phyloP scores from a whole-genome alignment of 2,329 filamentous ascomycete genomes.

The Penicillium brevicompactum region DNA sequence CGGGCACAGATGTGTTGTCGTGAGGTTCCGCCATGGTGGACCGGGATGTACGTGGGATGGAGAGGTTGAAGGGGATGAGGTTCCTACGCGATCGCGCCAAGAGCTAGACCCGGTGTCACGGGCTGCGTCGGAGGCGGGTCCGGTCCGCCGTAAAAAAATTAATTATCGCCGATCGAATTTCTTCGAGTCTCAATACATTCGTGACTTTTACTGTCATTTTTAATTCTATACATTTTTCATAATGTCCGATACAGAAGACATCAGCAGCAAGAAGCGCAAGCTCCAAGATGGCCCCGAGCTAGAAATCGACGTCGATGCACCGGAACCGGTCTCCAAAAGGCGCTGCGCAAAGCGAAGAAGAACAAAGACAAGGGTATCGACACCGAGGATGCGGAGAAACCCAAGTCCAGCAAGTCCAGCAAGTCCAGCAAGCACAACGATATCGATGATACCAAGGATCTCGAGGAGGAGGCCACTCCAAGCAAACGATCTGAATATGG shows the following conservation, averaged over 20 bases:
- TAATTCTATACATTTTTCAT: constrained; percentile 4
- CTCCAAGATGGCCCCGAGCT: constrained; percentile 62
- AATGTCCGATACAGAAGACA: constrained; percentile 33
- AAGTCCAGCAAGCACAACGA: constrained; percentile 22
- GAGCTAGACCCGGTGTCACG: constrained; percentile 10
- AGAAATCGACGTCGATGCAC: constrained; percentile 85
- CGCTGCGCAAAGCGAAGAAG: constrained; percentile 86
- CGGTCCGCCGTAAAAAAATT: constrained; percentile 34
- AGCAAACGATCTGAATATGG: constrained; percentile 72
- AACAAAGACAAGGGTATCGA: constrained; percentile 25
- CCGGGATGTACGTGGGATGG: constrained; percentile 4
- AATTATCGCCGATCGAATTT: constrained; percentile 8
- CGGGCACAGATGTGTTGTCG: constrained; percentile 30
- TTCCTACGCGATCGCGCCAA: constrained; percentile 25
- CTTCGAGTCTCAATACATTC: neutral
- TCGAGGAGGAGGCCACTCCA: constrained; percentile 28
- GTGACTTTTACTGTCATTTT: neutral
- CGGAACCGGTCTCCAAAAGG: constrained; percentile 96
- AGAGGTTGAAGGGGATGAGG: constrained; percentile 11
- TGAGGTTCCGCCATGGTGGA: constrained; percentile 36
- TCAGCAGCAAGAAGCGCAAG: constrained; percentile 69
- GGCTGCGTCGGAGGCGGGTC: constrained; percentile 26
- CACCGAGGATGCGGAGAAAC: constrained; percentile 32
- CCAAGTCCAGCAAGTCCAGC: constrained; percentile 25
- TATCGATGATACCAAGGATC: constrained; percentile 35